Evolutionary conservation across 164 flowering plant genomes (phyloP).

Genomic region (Tetracentron sinense): DNA sequence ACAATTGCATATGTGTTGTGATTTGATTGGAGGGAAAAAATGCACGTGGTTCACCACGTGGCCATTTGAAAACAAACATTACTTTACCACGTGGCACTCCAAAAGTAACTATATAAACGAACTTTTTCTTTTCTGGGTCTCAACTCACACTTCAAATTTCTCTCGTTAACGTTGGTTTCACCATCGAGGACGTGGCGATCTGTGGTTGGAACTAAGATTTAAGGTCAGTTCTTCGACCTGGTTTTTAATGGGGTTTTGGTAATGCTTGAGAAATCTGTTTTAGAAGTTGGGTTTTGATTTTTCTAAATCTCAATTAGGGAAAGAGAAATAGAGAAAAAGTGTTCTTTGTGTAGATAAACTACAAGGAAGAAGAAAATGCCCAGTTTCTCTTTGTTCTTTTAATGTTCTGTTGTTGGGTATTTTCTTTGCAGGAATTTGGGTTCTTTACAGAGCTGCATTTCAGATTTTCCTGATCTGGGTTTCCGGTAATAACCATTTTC

Average conservation of each 20-base stretch:
- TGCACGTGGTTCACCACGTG: no score
- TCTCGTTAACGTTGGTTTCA: conserved; percentile 5
- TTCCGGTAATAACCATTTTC: no score
- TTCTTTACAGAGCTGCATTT: conserved; percentile 6
- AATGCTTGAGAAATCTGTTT: not conserved
- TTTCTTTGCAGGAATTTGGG: conserved; percentile 6
- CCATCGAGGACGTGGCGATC: not conserved
- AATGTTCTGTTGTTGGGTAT: not conserved
- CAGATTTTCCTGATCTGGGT: no score
- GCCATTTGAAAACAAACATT: no score
- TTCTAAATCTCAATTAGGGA: not conserved
- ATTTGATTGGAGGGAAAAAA: no score
- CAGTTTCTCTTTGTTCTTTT: not conserved
- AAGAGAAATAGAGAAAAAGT: not conserved
- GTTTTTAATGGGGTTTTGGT: conserved; percentile 1
- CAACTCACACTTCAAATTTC: no score
- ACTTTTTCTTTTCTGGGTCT: conserved; percentile 5
- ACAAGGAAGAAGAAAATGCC: not conserved
- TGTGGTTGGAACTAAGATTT: not conserved
- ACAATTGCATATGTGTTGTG: no score
- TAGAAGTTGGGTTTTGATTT: not conserved
- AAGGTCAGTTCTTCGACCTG: conserved; percentile 5
- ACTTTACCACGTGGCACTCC: no score
- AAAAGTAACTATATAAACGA: no score
- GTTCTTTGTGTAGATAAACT: no score